These are phyloP conservation scores for Apophysomyces sp. DNA, from an alignment of 371 early-diverging fungal genomes.

Conservation along the genomic window DNA sequence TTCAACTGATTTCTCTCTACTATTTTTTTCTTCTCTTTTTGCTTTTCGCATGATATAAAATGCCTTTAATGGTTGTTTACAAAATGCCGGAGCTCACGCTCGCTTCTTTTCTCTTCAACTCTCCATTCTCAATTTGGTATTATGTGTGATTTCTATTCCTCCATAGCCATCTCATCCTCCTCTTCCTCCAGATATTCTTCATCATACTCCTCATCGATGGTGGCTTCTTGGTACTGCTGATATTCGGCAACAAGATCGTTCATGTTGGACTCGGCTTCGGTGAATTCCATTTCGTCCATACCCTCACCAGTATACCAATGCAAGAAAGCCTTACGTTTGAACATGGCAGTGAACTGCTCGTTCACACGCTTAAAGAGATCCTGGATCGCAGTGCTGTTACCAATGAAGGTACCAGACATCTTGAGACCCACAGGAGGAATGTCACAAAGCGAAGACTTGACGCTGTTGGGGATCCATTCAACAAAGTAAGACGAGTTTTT, in stretches of 20 bases:
- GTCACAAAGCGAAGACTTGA: conserved; percentile 98
- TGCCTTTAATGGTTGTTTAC: not conserved
- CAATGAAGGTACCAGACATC: conserved; percentile 97
- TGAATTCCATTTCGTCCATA: conserved; percentile 96
- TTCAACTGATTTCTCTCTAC: not conserved
- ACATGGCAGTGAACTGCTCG: conserved; percentile 93
- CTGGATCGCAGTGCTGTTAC: conserved; percentile 97
- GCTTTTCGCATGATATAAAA: not conserved
- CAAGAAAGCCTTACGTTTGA: conserved; percentile 90
- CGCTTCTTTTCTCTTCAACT: not conserved
- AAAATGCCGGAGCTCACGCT: not conserved
- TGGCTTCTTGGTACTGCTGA: conserved; percentile 95
- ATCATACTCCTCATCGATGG: conserved; percentile 66
- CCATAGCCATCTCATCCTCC: conserved; percentile 22
- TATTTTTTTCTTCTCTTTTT: not conserved
- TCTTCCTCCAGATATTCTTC: conserved; percentile 47
- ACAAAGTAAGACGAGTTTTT: conserved; percentile 96
- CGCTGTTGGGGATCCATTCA: conserved; percentile 99
- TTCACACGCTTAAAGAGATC: conserved; percentile 97
- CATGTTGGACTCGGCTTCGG: conserved; percentile 87
- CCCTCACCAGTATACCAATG: conserved; percentile 97
- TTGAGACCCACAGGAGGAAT: conserved; percentile 94
- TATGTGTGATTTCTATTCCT: conserved; percentile 2
- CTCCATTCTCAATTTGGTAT: not conserved
- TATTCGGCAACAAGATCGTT: conserved; percentile 95